Evolutionary conservation across 2,329 filamentous ascomycete species (phyloP), one percentile per base, ranked within the genome.

Genomic region (Diaporthe citriasiana): DNA sequence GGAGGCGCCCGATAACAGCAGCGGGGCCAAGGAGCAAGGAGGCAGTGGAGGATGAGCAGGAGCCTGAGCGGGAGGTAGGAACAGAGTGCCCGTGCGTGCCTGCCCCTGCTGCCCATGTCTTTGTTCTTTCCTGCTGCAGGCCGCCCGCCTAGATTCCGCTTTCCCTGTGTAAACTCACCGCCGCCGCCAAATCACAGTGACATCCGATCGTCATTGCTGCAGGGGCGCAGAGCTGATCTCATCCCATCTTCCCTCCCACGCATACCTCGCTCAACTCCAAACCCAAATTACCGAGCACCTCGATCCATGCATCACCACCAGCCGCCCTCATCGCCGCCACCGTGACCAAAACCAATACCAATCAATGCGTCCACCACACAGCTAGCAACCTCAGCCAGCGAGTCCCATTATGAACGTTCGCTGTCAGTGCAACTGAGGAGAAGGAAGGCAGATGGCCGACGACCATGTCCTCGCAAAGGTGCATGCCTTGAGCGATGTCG

Each of bases 401-500:
- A n/a, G 22, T 33, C 57, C 55, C 55, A 69, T 71, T 70, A 72
- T 71, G 66, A 35, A 45, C 38, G 50, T 72, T 53, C n/a, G 47
- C 57, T 47, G 50, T 17, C 56, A 63, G 57, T 35, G 42, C 19
- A 51, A 35, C 30, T 53, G 55, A 63, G 40, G 35, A 60, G 72
- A 70, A 56, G 70, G 40, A 75, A 76, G 75, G 78, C 79, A 81
- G 79, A 93, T 93, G 92, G 90, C 89, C 82, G 86, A 90, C 84
- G 86, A 89, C 79, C 83, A 84, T 73, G 87, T 95, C 76, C 85
- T 92, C 75, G 87, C 89, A 76, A 93, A 93, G 82, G 89, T 97
- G 78, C 93, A 95, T 80, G 89, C 91, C 78, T 87, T 98, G 76
- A 94, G 93, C 79, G 95, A 98, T 84, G 88, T 98, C 53, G 95